phyloP scores from a whole-genome alignment of 2,329 filamentous ascomycete genomes.

The Cercospora beticola region DNA sequence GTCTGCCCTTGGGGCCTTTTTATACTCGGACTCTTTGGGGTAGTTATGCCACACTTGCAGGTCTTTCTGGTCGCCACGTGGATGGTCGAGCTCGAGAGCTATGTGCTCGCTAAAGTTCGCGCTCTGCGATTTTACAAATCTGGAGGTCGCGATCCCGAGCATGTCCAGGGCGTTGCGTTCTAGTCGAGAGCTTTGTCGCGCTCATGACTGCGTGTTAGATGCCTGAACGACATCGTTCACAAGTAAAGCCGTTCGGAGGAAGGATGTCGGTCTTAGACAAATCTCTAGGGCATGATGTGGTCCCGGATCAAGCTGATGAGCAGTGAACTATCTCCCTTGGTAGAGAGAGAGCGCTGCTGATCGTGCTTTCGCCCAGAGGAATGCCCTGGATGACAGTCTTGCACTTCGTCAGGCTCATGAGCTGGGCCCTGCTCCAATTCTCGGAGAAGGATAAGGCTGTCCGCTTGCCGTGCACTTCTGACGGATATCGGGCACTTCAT shows the following conservation, averaged over 20 bases:
- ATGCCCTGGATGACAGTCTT: too few species aligned
- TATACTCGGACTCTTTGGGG: too few species aligned
- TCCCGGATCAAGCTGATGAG: not conserved
- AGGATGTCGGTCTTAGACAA: not conserved
- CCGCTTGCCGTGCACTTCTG: not conserved
- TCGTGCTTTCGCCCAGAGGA: not conserved
- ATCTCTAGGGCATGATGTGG: not conserved
- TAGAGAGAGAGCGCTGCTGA: not conserved
- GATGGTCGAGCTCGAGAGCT: not conserved
- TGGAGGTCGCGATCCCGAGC: not conserved
- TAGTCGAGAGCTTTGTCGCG: too few species aligned
- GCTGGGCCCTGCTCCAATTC: not conserved
- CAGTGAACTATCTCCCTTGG: not conserved
- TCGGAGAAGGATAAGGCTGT: not conserved
- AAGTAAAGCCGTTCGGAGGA: not conserved
- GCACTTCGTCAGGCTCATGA: too few species aligned
- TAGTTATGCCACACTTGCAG: too few species aligned
- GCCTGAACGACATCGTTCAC: too few species aligned
- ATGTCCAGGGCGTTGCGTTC: too few species aligned
- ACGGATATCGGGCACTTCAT: not conserved
- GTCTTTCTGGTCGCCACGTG: not conserved
- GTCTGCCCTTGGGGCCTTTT: not conserved
- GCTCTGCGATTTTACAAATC: not conserved
- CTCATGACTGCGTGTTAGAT: too few species aligned
- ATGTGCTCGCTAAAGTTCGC: not conserved